Evolutionary conservation across 805 yeast species (phyloP).

Genomic region (Suhomyces sp.): DNA sequence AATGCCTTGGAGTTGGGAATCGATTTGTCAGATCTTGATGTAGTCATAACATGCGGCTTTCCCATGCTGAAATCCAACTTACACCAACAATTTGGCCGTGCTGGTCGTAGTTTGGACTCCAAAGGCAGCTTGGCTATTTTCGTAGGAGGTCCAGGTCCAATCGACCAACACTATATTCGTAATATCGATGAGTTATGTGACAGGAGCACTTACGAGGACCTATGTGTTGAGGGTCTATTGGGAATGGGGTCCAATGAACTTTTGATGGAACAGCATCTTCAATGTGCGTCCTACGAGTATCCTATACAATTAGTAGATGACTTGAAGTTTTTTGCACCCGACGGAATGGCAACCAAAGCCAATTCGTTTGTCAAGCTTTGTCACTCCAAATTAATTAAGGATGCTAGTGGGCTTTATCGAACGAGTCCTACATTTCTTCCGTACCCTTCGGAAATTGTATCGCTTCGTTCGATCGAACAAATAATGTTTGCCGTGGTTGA

Average conservation of each 20-base stretch:
- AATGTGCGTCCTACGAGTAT: slow-evolving; percentile 89
- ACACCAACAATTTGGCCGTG: slow-evolving; percentile 96
- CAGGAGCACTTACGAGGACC: slow-evolving; percentile 35
- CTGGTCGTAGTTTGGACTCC: slow-evolving; percentile 72
- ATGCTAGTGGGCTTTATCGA: slow-evolving; percentile 28
- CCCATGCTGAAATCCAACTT: slow-evolving; percentile 84
- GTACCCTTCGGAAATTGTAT: slow-evolving; percentile 74
- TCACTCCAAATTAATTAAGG: slow-evolving; percentile 34
- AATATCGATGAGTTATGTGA: slow-evolving; percentile 61
- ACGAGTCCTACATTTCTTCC: slow-evolving; percentile 58
- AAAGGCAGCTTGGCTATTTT: slow-evolving; percentile 82
- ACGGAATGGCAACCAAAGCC: slow-evolving; percentile 13
- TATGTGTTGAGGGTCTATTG: slow-evolving; percentile 37
- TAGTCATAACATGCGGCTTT: slow-evolving; percentile 89
- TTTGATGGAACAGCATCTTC: slow-evolving; percentile 78
- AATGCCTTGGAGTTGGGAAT: slow-evolving; percentile 95
- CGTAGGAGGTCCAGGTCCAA: slow-evolving; percentile 79
- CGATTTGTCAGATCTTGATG: slow-evolving; percentile 90
- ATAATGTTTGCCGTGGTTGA: slow-evolving; percentile 87
- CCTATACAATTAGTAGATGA: slow-evolving; percentile 62
- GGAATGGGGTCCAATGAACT: slow-evolving; percentile 32
- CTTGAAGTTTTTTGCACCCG: slow-evolving; percentile 51
- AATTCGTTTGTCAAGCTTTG: slow-evolving; percentile 32
- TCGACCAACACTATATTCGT: slow-evolving; percentile 78
- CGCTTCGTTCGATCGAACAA: slow-evolving; percentile 81